Percentiles rank a stretch among this genome's conserved stretches.
Conservation (phyloP, 352 stramenopile genomes). For the Phytophthora meadii region DNA sequence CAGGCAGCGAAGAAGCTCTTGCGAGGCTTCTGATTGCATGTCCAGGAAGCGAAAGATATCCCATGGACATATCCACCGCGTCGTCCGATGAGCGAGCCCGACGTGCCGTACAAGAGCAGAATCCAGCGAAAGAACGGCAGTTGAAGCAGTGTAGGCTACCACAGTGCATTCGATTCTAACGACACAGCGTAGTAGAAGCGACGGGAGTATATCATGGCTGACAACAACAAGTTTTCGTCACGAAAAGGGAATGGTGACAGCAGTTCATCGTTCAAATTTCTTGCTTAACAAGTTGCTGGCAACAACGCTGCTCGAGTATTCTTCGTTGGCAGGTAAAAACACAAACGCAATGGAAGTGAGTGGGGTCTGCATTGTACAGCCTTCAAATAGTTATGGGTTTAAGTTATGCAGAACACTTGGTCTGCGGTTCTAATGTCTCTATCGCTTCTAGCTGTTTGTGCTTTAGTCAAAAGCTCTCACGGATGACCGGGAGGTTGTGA, state of each 20-base stretch:
- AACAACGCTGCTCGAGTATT: too few relatives aligned
- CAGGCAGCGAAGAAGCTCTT: not conserved
- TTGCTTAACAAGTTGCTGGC: too few relatives aligned
- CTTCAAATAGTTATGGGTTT: constrained; percentile 13
- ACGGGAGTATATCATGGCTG: too few relatives aligned
- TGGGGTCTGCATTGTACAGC: not conserved
- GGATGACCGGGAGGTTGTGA: constrained; percentile 30
- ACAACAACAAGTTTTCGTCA: too few relatives aligned
- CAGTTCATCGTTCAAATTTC: too few relatives aligned
- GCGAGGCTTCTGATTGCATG: too few relatives aligned
- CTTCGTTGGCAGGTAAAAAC: too few relatives aligned
- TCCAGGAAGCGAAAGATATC: not conserved
- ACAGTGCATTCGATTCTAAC: too few relatives aligned
- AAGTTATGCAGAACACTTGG: constrained; percentile 11
- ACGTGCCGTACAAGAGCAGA: constrained; percentile 1
- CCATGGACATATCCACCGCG: not conserved
- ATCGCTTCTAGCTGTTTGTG: not conserved
- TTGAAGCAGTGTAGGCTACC: too few relatives aligned
- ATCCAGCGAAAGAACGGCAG: too few relatives aligned
- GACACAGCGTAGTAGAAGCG: too few relatives aligned
- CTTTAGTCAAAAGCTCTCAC: constrained; percentile 5
- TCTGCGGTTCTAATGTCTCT: not conserved
- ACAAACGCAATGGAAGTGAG: not conserved
- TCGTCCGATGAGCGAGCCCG: not conserved
- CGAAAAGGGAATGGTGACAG: too few relatives aligned